Evolutionary conservation across 495 filamentous ascomycete genomes (phyloP), one percentile per base, ranked within the genome.

Genomic region (Podospora bellae-mahoneyi): DNA sequence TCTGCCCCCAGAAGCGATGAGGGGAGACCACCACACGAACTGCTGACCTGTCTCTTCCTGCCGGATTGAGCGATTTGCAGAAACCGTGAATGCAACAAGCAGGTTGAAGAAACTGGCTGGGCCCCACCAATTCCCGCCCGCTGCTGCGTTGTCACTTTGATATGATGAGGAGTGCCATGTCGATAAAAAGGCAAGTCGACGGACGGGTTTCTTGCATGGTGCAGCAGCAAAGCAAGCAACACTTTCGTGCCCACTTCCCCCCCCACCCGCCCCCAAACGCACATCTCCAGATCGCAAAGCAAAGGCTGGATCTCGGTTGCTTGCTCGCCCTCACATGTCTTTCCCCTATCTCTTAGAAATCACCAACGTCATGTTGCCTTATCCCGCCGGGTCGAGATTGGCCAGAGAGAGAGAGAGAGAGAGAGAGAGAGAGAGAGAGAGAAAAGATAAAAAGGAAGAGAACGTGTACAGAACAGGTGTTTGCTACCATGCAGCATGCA

Each of bases 61-160:
- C 69, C 69, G n/a, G 27, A 70, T 70, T 58, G 62, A 65, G 69
- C 62, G 19, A 44, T 58, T 32, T 70, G 69, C 65, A 67, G 23
- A 23, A 23, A 65, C 19, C 54, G 6, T 15, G 23, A 32, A 28
- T 32, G 59, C 27, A 32, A 61, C 59, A 18, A 61, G 44, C 56
- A 26, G 61, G 53, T 66, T 66, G 60, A 39, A 64, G 59, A 32
- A 32, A 23, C 23, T 23, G 23, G 23, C 53, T 61, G 23, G 23
- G 56, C 32, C 26, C 20, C 56, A 57, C 34, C 27, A 58, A 55
- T 62, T 55, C 68, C 68, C 28, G 30, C 30, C 30, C 30, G 30
- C 32, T 30, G 59, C 63, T 61, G 57, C 63, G 68, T 30, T 60
- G 48, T 55, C 39, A 48, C 39, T 48, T 48, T 48, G 39, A 48